Conservation (phyloP, 2,329 filamentous ascomycete species). For the Fusarium albosuccineum region DNA sequence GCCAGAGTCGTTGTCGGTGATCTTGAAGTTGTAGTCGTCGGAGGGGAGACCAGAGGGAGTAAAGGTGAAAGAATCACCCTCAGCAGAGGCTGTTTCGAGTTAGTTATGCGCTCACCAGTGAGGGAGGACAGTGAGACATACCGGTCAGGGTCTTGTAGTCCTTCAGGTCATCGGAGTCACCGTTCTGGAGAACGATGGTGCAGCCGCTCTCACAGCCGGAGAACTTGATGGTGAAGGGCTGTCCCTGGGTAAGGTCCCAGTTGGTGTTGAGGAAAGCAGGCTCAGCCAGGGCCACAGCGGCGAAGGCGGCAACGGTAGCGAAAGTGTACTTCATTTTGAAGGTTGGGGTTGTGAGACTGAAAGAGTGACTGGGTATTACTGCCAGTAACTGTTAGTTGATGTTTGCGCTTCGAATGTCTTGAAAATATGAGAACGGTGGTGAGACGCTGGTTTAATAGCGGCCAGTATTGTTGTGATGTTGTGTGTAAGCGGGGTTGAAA, state of each 20-base stretch:
- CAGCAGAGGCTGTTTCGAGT: slow-evolving; percentile 25
- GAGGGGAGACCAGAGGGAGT: slow-evolving; percentile 46
- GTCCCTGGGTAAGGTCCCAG: slow-evolving; percentile 47
- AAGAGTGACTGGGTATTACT: slow-evolving; percentile 48
- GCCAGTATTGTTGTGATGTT: slow-evolving; percentile 21
- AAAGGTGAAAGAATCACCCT: slow-evolving; percentile 46
- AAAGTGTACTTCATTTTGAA: slow-evolving; percentile 55
- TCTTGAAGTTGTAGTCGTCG: slow-evolving; percentile 53
- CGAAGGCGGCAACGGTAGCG: slow-evolving; percentile 48
- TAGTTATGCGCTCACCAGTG: background rate
- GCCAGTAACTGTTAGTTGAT: slow-evolving; percentile 29
- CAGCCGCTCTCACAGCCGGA: slow-evolving; percentile 50
- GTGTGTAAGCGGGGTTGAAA: background rate
- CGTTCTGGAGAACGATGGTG: slow-evolving; percentile 53
- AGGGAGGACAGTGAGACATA: slow-evolving; percentile 33
- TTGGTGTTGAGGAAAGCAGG: slow-evolving; percentile 51
- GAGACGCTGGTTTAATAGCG: slow-evolving; percentile 2
- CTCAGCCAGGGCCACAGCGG: slow-evolving; percentile 46
- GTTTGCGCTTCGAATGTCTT: slow-evolving; percentile 4
- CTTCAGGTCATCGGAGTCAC: slow-evolving; percentile 46
- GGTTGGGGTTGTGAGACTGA: slow-evolving; percentile 32
- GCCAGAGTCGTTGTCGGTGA: slow-evolving; percentile 45
- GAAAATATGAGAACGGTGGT: slow-evolving; percentile 11
- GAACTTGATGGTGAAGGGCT: slow-evolving; percentile 51
- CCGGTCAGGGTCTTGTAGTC: slow-evolving; percentile 49